Evolutionary conservation across 352 stramenopile genomes (phyloP).

Genomic region (Pythium rishiriense): DNA sequence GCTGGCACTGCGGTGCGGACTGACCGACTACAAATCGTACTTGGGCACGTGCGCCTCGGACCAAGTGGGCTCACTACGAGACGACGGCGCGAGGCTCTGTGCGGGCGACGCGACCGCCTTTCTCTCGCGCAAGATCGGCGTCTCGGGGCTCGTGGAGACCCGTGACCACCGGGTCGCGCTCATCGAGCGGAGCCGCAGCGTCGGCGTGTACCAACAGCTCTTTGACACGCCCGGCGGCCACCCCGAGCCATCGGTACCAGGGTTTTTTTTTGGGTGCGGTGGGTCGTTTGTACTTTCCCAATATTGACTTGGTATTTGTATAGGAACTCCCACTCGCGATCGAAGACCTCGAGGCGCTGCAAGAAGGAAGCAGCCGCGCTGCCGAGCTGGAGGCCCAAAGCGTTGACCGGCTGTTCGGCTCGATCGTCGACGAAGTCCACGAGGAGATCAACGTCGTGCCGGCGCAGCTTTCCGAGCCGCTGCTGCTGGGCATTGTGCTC

Average conservation of each 20-base stretch:
- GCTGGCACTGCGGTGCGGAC: constrained; percentile 40
- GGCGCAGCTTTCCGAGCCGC: constrained; percentile 43
- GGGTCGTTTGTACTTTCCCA: not conserved
- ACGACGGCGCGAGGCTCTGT: constrained; percentile 22
- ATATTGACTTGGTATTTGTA: not conserved
- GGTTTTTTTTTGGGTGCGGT: not conserved
- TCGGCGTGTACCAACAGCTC: constrained; percentile 75
- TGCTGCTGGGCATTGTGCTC: constrained; percentile 70
- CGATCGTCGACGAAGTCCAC: constrained; percentile 70
- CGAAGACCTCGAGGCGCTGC: constrained; percentile 11
- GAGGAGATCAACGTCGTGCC: constrained; percentile 74
- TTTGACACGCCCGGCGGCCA: constrained; percentile 80
- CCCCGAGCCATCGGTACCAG: constrained; percentile 57
- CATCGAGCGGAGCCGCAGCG: constrained; percentile 59
- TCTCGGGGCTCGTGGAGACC: constrained; percentile 72
- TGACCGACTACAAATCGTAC: constrained; percentile 81
- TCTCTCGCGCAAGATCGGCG: constrained; percentile 78
- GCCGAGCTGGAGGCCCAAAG: not conserved
- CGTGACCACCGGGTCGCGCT: constrained; percentile 58
- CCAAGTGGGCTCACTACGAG: constrained; percentile 35
- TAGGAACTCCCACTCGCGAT: constrained; percentile 23
- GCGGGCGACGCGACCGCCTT: constrained; percentile 44
- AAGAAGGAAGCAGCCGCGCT: constrained; percentile 1
- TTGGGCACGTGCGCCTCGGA: constrained; percentile 69
- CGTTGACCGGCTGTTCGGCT: constrained; percentile 46